Base-by-base conservation (phyloP, 352 stramenopile genomes). In the Phytopythium boreale region DNA sequence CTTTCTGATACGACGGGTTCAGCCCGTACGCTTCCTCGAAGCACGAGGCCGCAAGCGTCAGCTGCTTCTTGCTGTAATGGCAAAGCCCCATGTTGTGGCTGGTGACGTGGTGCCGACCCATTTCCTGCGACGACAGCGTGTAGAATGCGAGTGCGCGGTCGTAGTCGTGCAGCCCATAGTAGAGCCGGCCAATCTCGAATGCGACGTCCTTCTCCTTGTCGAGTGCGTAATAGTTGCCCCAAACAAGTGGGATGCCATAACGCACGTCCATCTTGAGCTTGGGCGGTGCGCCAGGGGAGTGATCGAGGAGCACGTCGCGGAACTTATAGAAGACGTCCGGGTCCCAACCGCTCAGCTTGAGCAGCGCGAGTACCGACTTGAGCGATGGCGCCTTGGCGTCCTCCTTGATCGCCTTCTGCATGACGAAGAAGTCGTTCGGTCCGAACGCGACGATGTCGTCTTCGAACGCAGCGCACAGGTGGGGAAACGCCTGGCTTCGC, bases 291-390 rank as follows among this genome's bases (percentile, higher is more conserved):
- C 70, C 76, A 1, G 85, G 81, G 47, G 83, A 85, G 67, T 97
- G 88, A 62, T 97, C 89, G 14, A 98, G 75, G 34, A 98, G 75
- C 36, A 91, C 80, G 61, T 98, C 88, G 24, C 93, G 84, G 65
- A 98, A 98, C 67, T 98, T 98, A 71, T 97, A 98, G 70, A 98
- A 98, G 36, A 98, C 87, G 66, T 98, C 95, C 14, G 93, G 87
- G 68, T 98, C 95, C 87, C 90, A 98, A 37, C 93, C 80, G 50
- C 86, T 89, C 19, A 98, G 80, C 66, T 98, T 97, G 50, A 98
- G 76, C 29, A 98, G 71, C 36, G 92, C 83, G 17, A 98, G 69
- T 24, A 97, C 87, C 10, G 79, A 82, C 68, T 97, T 97, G 0
- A 98, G 68, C 15, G 88, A 91, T 22, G 88, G 90, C 15, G 76